Evolutionary conservation across 306 rosid species (phyloP), one percentile per base, ranked within the genome.

Genomic region (Quercus rubra): DNA sequence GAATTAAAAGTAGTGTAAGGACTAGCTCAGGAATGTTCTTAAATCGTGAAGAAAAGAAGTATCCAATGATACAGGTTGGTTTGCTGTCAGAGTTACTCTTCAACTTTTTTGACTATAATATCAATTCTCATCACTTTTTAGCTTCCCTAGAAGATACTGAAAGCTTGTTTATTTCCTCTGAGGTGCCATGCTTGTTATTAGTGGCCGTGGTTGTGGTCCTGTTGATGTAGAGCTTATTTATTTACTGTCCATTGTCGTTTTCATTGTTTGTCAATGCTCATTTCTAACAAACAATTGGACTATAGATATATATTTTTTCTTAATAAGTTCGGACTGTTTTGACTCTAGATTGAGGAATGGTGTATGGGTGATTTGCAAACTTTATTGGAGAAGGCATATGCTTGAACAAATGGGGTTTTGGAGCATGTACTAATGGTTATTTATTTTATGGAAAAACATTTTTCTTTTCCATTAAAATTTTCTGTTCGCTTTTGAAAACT

Each of bases 11-110:
- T 84, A 81, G 88, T 56, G 97, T 92, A 56, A 89, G 99, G 85
- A 94, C 99, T 69, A 94, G 99, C 87, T 92, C 97, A 80, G 99
- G 99, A 64, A 94, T 92, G 99, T 94, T 94, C 88, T 78, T 94
- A 78, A 86, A 54, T 77, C 54, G 62, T 51, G 90, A 85, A 33
- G 97, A 94, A 83, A 92, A 79, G 81, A 88, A 89, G 78, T 90
- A 86, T 84, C 95, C 97, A 4, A 92, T 91, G 92, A 69, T 94
- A 70, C 89, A 90, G 85, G 99, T 94, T 82, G 81, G 80, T 72
- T 61, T 62, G 52, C 79, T 78, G 23, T 78, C 46, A 25, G 58
- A 80, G 73, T 70, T 56, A 41, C 27, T 70, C 62, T 31, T 21
- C 66, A 59, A 59, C 33, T 17, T 64, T 20, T 30, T 9, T 30